These are phyloP conservation scores for Kodamaea leandrae DNA, from an alignment of 805 yeast genomes.

Conservation along the genomic window DNA sequence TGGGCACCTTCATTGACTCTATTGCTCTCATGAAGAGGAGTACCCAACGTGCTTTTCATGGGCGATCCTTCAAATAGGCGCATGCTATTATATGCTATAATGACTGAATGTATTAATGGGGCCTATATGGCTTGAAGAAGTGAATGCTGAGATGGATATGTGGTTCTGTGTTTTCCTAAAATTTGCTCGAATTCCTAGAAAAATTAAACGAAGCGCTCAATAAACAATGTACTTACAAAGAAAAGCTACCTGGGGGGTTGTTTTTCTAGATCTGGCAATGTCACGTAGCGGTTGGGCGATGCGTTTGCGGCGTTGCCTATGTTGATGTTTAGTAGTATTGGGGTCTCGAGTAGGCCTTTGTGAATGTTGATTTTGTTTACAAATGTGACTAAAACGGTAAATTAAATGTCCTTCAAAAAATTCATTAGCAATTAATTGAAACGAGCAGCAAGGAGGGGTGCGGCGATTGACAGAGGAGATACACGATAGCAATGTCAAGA, in stretches of 20 bases:
- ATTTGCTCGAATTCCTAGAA: neutral
- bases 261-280: constrained; percentile 1
- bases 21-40: neutral
- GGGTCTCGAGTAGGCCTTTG: constrained; percentile 6
- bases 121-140: too few relatives aligned
- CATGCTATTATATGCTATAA: neutral
- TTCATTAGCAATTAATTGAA: too few relatives aligned
- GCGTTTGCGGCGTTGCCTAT: constrained; percentile 1
- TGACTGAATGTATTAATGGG: too few relatives aligned
- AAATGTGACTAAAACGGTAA: constrained; percentile 4
- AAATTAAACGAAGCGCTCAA: neutral
- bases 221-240: neutral
- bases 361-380: constrained; percentile 8
- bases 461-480: too few relatives aligned
- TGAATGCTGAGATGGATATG: too few relatives aligned
- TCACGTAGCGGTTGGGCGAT: neutral
- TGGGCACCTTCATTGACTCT: neutral
- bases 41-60: neutral
- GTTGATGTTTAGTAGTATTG: constrained; percentile 7
- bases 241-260: neutral
- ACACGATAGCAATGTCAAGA: too few relatives aligned
- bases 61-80: constrained; percentile 8
- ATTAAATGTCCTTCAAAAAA: neutral
- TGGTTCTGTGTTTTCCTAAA: neutral
- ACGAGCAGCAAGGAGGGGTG: too few relatives aligned